Evolutionary conservation across 352 stramenopile species (phyloP), one percentile per base, ranked within the genome.

Genomic region (Phytophthora constricta): DNA sequence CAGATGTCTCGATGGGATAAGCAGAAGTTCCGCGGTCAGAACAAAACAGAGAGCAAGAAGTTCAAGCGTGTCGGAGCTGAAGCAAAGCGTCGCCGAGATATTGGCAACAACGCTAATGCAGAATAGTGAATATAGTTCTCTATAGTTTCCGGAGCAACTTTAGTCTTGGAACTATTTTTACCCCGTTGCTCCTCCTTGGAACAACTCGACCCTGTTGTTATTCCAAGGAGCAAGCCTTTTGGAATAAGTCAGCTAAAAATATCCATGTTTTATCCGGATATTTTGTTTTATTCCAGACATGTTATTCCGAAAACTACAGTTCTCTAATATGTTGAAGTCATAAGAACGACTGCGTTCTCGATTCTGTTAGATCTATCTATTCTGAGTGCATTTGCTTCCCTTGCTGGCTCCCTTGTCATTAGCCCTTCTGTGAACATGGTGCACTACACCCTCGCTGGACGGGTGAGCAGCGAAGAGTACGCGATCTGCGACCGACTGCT

Each of bases 41-140:
- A 89, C 70, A 96, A 96, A 65, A 96, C 88, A 5, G 82, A 89
- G 65, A 93, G 80, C 68, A 84, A 89, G 62, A 95, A 96, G 59
- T 77, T 81, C 39, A 90, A 85, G 54, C 84, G 88, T 27, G 88
- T 96, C 14, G 88, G 88, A 0, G 37, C 49, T 1, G 80, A 89
- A 66, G 78, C 70, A 20, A 92, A 92, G 50, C 70, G 47, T 26
- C 77, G 79, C 16, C 50, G 67, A 66, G 58, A 68, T 37, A 77
- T 60, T 13, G 53, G 27, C 13, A 68, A 52, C 23, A 64, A 68
- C n/a, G 57, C 27, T 13, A 50, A 76, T 33, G 62, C 33, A 23
- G 41, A 75, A 4, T 47, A 59, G 53, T 69, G 34, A n/a, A n/a
- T n/a, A n/a, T n/a, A n/a, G n/a, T n/a, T n/a, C n/a, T n/a, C n/a